Evolutionary conservation across 2,329 filamentous ascomycete species (phyloP).

Genomic region (Botrytis hyacinthi): DNA sequence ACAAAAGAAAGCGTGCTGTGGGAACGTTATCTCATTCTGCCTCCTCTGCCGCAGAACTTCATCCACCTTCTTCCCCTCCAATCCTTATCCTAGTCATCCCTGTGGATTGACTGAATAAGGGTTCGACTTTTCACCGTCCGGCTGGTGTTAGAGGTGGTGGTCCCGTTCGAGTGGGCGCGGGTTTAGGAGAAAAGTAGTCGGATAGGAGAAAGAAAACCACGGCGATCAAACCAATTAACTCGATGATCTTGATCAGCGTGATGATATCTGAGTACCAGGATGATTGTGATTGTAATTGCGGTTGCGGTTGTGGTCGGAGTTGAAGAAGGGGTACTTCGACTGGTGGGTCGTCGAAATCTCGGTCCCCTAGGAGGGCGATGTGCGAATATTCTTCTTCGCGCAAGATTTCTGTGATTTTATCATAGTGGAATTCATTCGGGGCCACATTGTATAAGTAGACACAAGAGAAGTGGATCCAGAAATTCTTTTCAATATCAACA

Average conservation of each 20-base stretch:
- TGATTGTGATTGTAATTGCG: neutral
- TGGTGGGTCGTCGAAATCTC: neutral
- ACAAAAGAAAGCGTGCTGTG: neutral
- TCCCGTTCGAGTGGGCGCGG: neutral
- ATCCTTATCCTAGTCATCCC: neutral
- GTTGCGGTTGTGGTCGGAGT: neutral
- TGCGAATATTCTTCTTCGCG: too few relatives aligned
- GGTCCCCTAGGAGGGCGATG: neutral
- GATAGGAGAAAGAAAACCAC: neutral
- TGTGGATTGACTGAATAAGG: neutral
- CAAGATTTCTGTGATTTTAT: too few relatives aligned
- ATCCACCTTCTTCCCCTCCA: neutral
- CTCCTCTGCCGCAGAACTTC: neutral
- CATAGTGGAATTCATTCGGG: neutral
- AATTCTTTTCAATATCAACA: neutral
- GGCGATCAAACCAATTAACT: neutral
- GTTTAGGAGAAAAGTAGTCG: neutral
- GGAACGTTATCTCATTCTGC: neutral
- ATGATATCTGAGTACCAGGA: neutral
- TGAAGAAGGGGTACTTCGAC: neutral
- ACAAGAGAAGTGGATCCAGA: neutral
- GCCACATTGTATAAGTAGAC: neutral
- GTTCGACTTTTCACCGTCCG: neutral
- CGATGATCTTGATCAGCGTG: neutral
- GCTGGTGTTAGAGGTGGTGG: neutral